Conservation (phyloP, 768 basidiomycete genomes). For the Suillus luteus region DNA sequence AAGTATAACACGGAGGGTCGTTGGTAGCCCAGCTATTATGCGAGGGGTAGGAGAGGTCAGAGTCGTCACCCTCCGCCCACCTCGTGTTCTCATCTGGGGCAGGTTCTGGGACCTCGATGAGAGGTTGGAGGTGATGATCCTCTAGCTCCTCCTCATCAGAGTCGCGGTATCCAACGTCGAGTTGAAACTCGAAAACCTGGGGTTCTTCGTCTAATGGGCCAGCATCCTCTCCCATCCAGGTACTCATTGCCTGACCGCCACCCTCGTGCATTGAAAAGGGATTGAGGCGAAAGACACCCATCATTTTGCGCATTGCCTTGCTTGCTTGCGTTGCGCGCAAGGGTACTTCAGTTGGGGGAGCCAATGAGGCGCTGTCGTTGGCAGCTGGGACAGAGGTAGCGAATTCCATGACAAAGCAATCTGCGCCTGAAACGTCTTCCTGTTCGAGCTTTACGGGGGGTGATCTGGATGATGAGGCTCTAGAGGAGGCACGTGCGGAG, state of each 20-base stretch:
- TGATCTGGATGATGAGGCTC: conserved; percentile 31
- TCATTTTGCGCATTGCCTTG: conserved; percentile 71
- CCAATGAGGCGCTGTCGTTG: conserved; percentile 42
- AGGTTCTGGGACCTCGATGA: conserved; percentile 14
- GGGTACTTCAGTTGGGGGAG: conserved; percentile 66
- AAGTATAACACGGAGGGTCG: conserved; percentile 25
- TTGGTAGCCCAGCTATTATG: conserved; percentile 33
- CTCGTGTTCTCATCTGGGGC: conserved; percentile 21
- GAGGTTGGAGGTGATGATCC: conserved; percentile 20
- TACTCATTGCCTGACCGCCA: conserved; percentile 40
- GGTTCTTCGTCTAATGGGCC: conserved; percentile 64
- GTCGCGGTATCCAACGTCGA: conserved; percentile 39
- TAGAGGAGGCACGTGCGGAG: conserved; percentile 38
- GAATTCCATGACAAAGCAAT: conserved; percentile 40
- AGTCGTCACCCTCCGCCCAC: conserved; percentile 29
- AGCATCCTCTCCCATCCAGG: conserved; percentile 53
- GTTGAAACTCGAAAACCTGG: conserved; percentile 66
- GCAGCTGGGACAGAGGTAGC: conserved; percentile 31
- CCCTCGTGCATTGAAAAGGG: conserved; percentile 70
- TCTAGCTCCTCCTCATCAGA: conserved; percentile 11
- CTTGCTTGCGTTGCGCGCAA: conserved; percentile 75
- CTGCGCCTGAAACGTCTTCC: conserved; percentile 27
- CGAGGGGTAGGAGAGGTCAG: conserved; percentile 23
- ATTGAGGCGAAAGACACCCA: conserved; percentile 77
- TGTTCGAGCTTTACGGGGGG: conserved; percentile 35